Evolutionary conservation across 768 basidiomycete genomes (phyloP).

Genomic region (Paxillus ammoniavirescens): DNA sequence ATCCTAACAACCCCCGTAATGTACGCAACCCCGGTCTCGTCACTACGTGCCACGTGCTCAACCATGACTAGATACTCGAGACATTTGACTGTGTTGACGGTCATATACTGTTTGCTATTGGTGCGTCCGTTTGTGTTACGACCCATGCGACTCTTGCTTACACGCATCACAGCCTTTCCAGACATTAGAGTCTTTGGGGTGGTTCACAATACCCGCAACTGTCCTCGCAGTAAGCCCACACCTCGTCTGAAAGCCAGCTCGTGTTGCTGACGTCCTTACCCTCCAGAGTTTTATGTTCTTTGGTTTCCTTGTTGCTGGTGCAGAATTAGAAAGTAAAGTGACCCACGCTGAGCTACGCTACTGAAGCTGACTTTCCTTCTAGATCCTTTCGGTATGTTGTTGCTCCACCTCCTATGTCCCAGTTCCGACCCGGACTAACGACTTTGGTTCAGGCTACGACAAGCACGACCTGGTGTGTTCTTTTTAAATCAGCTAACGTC

Average conservation of each 20-base stretch:
- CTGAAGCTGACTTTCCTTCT: conserved; percentile 2
- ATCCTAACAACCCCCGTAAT: conserved; percentile 63
- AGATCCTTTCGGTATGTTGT: conserved; percentile 46
- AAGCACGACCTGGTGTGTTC: conserved; percentile 62
- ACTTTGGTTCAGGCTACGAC: conserved; percentile 48
- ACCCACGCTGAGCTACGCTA: not conserved
- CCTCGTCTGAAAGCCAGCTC: not conserved
- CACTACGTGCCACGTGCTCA: too few relatives aligned
- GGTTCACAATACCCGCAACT: conserved; percentile 65
- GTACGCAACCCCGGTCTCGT: not conserved
- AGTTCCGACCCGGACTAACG: not conserved
- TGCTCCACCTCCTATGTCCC: not conserved
- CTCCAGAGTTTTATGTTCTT: conserved; percentile 64
- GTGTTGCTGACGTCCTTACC: not conserved
- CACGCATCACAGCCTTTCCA: conserved; percentile 55
- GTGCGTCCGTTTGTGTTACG: conserved; percentile 33
- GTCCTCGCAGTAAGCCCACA: conserved; percentile 41
- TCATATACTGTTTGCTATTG: conserved; percentile 57
- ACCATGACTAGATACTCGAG: conserved; percentile 49
- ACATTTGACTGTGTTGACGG: conserved; percentile 64
- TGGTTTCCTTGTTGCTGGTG: conserved; percentile 69
- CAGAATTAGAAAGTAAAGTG: conserved; percentile 70
- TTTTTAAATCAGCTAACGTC: not conserved
- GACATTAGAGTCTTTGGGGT: conserved; percentile 50
- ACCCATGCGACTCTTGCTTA: not conserved